Base-by-base conservation (phyloP, 2,329 filamentous ascomycete species). In the Scedosporium boydii region DNA sequence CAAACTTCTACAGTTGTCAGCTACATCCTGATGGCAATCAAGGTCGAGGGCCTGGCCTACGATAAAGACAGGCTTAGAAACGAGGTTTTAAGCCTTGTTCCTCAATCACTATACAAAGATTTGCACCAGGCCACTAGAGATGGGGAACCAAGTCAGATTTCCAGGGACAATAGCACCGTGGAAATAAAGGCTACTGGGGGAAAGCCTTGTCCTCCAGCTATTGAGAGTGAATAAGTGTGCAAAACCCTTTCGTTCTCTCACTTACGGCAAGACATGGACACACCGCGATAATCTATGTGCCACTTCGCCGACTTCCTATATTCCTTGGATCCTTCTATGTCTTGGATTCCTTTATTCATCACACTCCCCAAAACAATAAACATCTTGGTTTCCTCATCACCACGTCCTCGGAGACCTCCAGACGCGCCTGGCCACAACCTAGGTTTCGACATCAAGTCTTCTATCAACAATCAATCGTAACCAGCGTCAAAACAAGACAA, bases 11-110 rank as follows among this genome's bases (percentile, higher is more conserved):
- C 85, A 0, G 83, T 89, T 1, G 75, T 78, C 1, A 72, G 68
- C 0, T 88, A 89, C 66, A 82, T 91, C 7, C 70, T 88, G 1
- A 76, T 82, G 7, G 80, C 81, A 0, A 73, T 90, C 26, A 72
- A 74, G 57, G 55, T 72, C 5, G 84, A 86, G 67, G 74, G 73
- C 14, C 67, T 88, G 12, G 77, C 80, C 0, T 84, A 77, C 65
- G 76, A 82, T 12, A 75, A 69, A 55, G 67, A 70, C 5, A 75
- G 82, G 55, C 65, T 87, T 29, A 73, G 71, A 26, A 64, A 67
- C 0, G 78, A 83, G 60, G 70, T 86, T 3, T 66, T 84, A 21
- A 61, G 42, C 44, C 18, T 63, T 14, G 42, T 66, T n/a, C 44
- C 62, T 9, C 18, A 55, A 27, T 23, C 18, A 55, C 21, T 18